Base-by-base conservation (phyloP, 371 early-diverging fungal genomes). In the Apophysomyces ossiformis region DNA sequence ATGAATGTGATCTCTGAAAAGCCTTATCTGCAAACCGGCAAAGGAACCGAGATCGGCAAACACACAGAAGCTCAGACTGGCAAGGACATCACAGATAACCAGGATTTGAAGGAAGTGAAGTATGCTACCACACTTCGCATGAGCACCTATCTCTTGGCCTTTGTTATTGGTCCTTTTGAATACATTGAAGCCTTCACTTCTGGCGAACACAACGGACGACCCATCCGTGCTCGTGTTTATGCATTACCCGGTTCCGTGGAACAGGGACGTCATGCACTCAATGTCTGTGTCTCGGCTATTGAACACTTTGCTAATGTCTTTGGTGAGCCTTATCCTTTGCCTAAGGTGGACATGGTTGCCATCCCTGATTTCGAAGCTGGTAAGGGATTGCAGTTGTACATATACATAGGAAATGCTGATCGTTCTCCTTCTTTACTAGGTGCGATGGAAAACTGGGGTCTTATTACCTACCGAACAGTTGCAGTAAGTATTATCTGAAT, bases 371-470 rank as follows among this genome's bases (percentile, higher is more conserved):
- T 96, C 73, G 88, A 88, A 61, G 89, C 91, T 43, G 94, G 78
- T 75, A 70, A 65, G 63, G 38, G 32, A 5, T 11, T 5, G 13
- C 13, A 41, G 41, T 57, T 4, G 16, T 21, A 21, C 43, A 41
- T 16, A 16, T 60, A 18, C 37, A 13, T 16, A 13, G 38, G 36
- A 26, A 58, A 58, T 11, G 36, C 46, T 45, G 32, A 32, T 15
- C 38, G 26, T 15, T 36, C n/a, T 45, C 1, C 4, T 37, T 12
- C 41, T 57, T 5, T 8, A 37, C 32, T 61, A 69, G 72, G 94
- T 60, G 92, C 91, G 41, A 92, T 93, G 93, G 93, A 96, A 77
- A 97, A 97, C 82, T 97, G 95, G 95, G 95, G 93, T 59, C 76
- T 97, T 45, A 89, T 97, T 36, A 96, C 96, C 6, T 97, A 92